Evolutionary conservation across 2,329 filamentous ascomycete genomes (phyloP), one percentile per base, ranked within the genome.

Genomic region (Nemania serpens): DNA sequence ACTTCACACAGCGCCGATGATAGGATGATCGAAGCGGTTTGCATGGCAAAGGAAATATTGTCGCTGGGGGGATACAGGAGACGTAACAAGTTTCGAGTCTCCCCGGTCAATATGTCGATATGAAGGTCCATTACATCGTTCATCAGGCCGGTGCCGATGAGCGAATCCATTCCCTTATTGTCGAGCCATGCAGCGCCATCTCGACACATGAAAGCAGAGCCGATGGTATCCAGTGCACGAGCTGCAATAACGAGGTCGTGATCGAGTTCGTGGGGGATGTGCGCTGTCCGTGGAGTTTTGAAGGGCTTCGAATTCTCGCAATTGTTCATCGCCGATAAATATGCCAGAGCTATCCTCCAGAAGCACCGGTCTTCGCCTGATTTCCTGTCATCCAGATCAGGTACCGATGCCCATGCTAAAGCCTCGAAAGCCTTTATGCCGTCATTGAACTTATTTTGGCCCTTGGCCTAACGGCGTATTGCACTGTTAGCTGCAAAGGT

Each of bases 111-210:
- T 5, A 55, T 42, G 13, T 49, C 54, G 17, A 13, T 49, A 36
- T 56, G 54, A n/a, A 56, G 54, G 17, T 56, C 54, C 54, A 56
- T 56, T 3, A 56, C 45, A 43, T 56, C 54, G 37, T 50, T 56
- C 5, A 17, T 1, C 4, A 56, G 11, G 45, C 2, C 54, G 13
- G 45, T 7, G n/a, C 54, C 54, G 36, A 49, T 56, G 2, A 49
- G 22, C 4, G 54, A 56, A 7, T 56, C 54, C 36, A 50, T 56
- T 5, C 54, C 54, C 12, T 56, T 1, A 13, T 50, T 15, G n/a
- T 56, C 54, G 9, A 56, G 45, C 54, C 54, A 56, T 56, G 45
- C 36, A 22, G 54, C 46, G 36, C 54, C 54, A 34, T 56, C 54
- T 12, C 54, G 45, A 17, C 45, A 42, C 54, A 56, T 56, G 10